phyloP scores from a whole-genome alignment of 73 alveolate genomes.

The Symbiodinium pilosum region DNA sequence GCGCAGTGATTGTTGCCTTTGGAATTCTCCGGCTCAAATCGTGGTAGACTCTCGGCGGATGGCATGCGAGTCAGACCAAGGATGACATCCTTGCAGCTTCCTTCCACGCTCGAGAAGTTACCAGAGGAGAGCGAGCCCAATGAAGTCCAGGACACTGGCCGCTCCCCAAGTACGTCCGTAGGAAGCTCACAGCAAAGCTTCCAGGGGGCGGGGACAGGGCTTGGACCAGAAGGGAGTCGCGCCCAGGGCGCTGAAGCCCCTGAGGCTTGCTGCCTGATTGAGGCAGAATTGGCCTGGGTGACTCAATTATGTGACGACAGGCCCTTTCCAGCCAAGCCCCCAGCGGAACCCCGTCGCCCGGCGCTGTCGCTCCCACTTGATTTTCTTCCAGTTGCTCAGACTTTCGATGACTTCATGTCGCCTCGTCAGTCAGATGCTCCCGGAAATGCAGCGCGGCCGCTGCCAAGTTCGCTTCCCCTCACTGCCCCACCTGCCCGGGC shows the following conservation, averaged over 20 bases:
- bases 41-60: conserved; percentile 7
- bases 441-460: background rate
- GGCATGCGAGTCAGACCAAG: background rate
- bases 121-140: background rate
- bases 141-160: conserved; percentile 41
- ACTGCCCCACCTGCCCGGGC: background rate
- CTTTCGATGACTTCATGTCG: conserved; percentile 75
- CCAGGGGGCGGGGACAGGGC: background rate
- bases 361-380: conserved; percentile 30
- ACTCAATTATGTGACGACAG: background rate
- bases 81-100: conserved; percentile 14
- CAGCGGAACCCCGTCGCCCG: background rate
- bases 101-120: background rate
- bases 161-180: conserved; percentile 87
- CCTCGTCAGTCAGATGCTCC: conserved; percentile 41
- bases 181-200: conserved; percentile 77
- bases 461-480: background rate
- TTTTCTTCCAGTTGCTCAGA: conserved; percentile 16
- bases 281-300: conserved; percentile 7
- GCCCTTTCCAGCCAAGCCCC: background rate
- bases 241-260: background rate
- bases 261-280: background rate
- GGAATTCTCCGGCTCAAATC: too few species aligned
- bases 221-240: background rate
- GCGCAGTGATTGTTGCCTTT: too few species aligned